These are phyloP conservation scores for Saccharomycopsis amapae DNA, from an alignment of 805 yeast species.

Conservation along the genomic window DNA sequence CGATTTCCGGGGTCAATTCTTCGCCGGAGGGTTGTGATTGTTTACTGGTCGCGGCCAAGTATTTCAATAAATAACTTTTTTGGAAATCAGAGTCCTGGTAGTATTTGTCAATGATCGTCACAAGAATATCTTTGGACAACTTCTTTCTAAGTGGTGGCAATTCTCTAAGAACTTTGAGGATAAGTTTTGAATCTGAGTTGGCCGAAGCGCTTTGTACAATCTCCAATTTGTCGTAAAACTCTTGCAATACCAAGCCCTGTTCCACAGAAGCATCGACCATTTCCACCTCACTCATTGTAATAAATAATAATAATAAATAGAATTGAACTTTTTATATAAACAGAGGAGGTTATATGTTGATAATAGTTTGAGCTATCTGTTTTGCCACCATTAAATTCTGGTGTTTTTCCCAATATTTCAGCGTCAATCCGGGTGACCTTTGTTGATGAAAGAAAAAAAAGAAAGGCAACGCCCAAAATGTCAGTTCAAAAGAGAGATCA, in stretches of 20 bases:
- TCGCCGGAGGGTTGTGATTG: constrained; percentile 26
- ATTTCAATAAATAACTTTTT: constrained; percentile 36
- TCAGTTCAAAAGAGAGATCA: no score
- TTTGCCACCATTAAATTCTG: no score
- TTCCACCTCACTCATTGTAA: constrained; percentile 4
- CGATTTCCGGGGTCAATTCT: constrained; percentile 64
- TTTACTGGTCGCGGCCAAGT: constrained; percentile 35
- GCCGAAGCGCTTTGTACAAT: constrained; percentile 45
- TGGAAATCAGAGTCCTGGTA: constrained; percentile 39
- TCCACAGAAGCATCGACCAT: constrained; percentile 8
- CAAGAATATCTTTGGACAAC: constrained; percentile 47
- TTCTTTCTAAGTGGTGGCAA: constrained; percentile 66
- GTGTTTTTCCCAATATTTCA: no score
- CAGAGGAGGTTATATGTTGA: no score
- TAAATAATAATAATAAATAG: no score
- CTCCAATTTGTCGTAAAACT: constrained; percentile 12
- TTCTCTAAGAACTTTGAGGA: constrained; percentile 79
- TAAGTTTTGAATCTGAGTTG: constrained; percentile 78
- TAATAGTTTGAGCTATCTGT: no score
- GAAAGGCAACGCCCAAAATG: no score
- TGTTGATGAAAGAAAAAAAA: no score
- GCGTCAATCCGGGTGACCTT: no score
- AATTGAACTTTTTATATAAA: no score
- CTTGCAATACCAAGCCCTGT: constrained; percentile 1
- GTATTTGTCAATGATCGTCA: constrained; percentile 51